Percentiles rank a stretch among this genome's conserved stretches.
phyloP scores from a whole-genome alignment of 2,329 filamentous ascomycete species.

The Colletotrichum sp. region DNA sequence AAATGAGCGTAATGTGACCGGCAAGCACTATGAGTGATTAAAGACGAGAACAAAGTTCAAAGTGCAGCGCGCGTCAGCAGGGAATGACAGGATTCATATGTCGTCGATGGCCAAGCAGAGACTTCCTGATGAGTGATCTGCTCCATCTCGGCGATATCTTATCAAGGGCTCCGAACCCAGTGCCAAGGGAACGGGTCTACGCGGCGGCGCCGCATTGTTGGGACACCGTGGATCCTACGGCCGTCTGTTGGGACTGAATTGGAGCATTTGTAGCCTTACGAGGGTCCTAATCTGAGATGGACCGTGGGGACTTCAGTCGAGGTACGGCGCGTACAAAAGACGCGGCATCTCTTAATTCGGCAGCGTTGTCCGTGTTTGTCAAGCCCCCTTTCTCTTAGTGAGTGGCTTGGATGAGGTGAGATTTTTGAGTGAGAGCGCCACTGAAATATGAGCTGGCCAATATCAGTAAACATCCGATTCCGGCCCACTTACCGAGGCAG shows the following conservation, averaged over 20 bases:
- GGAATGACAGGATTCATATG: not conserved
- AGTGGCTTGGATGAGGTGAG: not conserved
- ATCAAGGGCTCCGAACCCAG: not conserved
- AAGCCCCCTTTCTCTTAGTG: not conserved
- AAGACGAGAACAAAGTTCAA: fast-evolving
- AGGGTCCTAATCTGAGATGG: not conserved
- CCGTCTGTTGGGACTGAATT: not conserved
- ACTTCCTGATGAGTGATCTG: not conserved
- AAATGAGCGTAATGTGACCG: not conserved
- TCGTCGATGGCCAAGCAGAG: not conserved
- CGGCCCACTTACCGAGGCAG: not conserved
- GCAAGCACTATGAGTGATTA: not conserved
- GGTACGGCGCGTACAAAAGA: not conserved
- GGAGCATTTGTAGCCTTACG: not conserved
- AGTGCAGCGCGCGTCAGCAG: not conserved
- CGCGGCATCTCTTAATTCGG: not conserved
- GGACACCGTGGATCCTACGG: not conserved
- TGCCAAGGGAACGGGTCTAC: not conserved
- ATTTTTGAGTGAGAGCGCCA: not conserved
- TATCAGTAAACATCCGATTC: not conserved
- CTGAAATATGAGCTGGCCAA: not conserved
- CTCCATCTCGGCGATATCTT: not conserved
- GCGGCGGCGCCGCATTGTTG: not conserved
- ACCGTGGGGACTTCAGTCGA: not conserved
- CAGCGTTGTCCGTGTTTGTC: not conserved